Base-by-base conservation (phyloP, 2,329 filamentous ascomycete species). In the Colletotrichum sansevieriae region DNA sequence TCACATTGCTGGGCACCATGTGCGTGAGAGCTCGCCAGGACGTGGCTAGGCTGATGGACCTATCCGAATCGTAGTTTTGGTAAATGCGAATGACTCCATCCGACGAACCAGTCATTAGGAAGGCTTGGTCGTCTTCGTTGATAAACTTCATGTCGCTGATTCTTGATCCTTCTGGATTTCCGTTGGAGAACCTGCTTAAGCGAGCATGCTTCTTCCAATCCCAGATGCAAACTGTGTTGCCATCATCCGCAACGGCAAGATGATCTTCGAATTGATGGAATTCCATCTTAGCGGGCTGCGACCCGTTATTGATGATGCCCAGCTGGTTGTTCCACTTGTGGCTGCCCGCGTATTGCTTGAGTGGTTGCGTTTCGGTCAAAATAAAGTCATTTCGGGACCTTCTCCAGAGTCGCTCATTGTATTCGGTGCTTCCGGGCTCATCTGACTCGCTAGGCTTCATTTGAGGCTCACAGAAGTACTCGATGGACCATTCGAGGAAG, bases 181-280 rank as follows among this genome's bases (percentile, higher is more conserved):
- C 95, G 75, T 98, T 98, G 33, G 93, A 97, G 80, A 99, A 99
- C 63, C 92, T 91, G 76, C 90, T 93, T 71, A 97, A 83, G 39
- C 91, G 89, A 57, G 85, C 87, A 72, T 92, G 89, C 63, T 88
- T 88, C 79, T 94, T 91, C 92, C 95, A 99, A 78, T 99, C 96
- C 93, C 96, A 98, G 35, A 99, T 88, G 66, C 89, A 91, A 73
- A 98, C 90, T 3, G 91, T 97, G 79, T 99, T 97, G 63, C 92
- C 90, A 74, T 97, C 95, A 79, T 99, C 96, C 12, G 94, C 93
- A 12, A 98, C 94, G 1, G 96, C 93, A 20, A 99, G 87, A 76
- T 98, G 95, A 75, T 98, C 93, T 77, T 99, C 96, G 74, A 98
- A 99, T 77, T 99, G 96, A 80, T 99, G 96, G 78, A 98, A 97